Evolutionary conservation across 2,329 filamentous ascomycete species (phyloP), one percentile per base, ranked within the genome.

Genomic region (Colletotrichum scovillei): DNA sequence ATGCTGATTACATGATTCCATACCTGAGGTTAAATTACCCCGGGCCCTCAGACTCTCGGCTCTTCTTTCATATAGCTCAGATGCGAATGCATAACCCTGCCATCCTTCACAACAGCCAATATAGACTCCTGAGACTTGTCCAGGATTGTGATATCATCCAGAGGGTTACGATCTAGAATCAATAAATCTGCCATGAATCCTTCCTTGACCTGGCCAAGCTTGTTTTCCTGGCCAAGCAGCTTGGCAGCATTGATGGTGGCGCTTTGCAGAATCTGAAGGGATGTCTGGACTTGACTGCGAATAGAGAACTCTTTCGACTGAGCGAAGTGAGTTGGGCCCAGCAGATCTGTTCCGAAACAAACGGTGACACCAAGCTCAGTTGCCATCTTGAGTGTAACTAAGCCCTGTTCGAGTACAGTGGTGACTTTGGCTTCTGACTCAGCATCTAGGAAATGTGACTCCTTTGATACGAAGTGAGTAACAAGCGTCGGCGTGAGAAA

Each of bases 401-500:
- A 75, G 4, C 88, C 88, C 4, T 80, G 80, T 14, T 82, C 77
- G 3, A 90, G 80, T 1, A 90, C 87, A 69, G 84, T 80, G 5
- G 82, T 74, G 72, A 89, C 89, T 81, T 90, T 90, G 24, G 76
- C 79, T 19, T 80, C 82, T 4, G 82, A 83, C 26, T 84, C 82
- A 1, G 81, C 79, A 2, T 85, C 83, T 24, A 88, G 78, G 76
- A 86, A 88, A 9, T 76, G 81, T 11, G 78, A 76, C 14, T 83
- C 81, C 12, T 83, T 83, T 84, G 88, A 86, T 28, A 83, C 82
- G 19, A 85, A 77, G 77, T 89, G 89, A 0, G 88, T 85, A 24
- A 88, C 82, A 38, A 90, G 81, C 0, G 88, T 90, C 1, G 88
- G 88, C 1, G 88, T 90, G 7, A 91, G 78, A 76, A 84, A 89